phyloP scores from a whole-genome alignment of 352 stramenopile genomes.

The Discostella stelligera region DNA sequence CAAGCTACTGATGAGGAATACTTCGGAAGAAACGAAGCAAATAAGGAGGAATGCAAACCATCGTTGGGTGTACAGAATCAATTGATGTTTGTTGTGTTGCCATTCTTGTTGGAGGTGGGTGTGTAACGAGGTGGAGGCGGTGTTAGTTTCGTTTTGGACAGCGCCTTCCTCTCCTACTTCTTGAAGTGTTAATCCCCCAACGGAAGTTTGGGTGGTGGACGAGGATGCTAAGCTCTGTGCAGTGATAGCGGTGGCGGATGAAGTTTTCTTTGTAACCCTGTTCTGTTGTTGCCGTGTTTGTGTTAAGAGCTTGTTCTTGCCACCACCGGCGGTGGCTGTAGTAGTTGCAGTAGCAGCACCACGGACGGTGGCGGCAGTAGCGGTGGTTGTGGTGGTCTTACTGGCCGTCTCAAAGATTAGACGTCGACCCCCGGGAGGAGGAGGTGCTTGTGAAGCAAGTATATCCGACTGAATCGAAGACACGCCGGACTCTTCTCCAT shows the following conservation, averaged over 20 bases:
- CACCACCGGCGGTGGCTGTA: not conserved
- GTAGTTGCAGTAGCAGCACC: not conserved
- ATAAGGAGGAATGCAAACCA: constrained; percentile 19
- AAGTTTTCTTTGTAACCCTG: not conserved
- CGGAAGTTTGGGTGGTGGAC: not conserved
- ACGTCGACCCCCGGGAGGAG: constrained; percentile 22
- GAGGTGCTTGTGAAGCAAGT: not conserved
- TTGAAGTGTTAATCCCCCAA: not conserved
- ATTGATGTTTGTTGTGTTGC: not conserved
- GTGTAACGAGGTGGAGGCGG: not conserved
- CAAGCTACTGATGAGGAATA: constrained; percentile 8
- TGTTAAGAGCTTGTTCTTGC: constrained; percentile 16
- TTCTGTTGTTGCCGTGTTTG: constrained; percentile 13
- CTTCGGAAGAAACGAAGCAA: constrained; percentile 10
- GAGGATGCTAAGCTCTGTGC: not conserved
- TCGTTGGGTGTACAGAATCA: constrained; percentile 8
- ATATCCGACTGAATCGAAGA: not conserved
- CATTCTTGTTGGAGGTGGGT: not conserved
- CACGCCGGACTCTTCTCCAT: not conserved
- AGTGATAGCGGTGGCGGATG: not conserved
- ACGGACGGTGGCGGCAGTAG: not conserved
- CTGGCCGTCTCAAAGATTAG: constrained; percentile 35
- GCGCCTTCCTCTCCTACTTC: not conserved
- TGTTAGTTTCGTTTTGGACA: not conserved
- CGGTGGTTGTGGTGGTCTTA: constrained; percentile 3